Evolutionary conservation across 2,329 filamentous ascomycete genomes (phyloP).

Genomic region (Phialemoniopsis sp.): DNA sequence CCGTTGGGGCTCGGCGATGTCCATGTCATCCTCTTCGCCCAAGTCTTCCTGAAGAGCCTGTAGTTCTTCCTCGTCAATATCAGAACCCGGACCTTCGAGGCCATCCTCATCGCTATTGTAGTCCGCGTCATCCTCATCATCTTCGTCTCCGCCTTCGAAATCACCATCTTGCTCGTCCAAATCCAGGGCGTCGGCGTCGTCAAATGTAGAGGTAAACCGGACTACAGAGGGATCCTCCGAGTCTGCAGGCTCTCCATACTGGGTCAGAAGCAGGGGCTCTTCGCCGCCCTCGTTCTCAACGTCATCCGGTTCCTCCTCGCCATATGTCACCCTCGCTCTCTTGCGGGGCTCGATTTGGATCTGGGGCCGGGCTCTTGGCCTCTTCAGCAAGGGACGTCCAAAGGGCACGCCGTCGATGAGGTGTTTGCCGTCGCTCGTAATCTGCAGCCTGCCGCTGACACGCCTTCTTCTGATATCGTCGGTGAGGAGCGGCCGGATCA

Average conservation of each 20-base stretch:
- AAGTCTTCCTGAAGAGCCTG: constrained; percentile 33
- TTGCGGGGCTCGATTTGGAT: constrained; percentile 74
- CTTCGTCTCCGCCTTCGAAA: constrained; percentile 13
- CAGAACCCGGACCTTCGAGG: constrained; percentile 21
- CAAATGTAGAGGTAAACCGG: constrained; percentile 21
- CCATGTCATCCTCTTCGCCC: constrained; percentile 13
- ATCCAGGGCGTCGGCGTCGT: constrained; percentile 24
- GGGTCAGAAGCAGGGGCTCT: constrained; percentile 17
- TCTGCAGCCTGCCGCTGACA: constrained; percentile 76
- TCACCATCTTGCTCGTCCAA: constrained; percentile 15
- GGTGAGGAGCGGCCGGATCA: constrained; percentile 73
- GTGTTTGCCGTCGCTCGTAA: constrained; percentile 72
- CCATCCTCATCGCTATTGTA: constrained; percentile 11
- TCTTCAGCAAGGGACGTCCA: constrained; percentile 65
- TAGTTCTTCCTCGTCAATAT: constrained; percentile 37
- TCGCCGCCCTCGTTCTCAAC: constrained; percentile 31
- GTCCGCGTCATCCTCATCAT: constrained; percentile 12
- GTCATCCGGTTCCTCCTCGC: constrained; percentile 31
- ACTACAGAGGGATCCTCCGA: constrained; percentile 13
- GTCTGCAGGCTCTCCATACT: constrained; percentile 19
- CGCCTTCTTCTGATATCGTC: constrained; percentile 70
- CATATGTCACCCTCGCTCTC: constrained; percentile 47
- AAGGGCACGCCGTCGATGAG: constrained; percentile 84
- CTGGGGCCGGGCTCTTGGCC: constrained; percentile 56
- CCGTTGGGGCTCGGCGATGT: neutral